phyloP scores from a whole-genome alignment of 495 filamentous ascomycete species.

The Talaromyces thailandensis region DNA sequence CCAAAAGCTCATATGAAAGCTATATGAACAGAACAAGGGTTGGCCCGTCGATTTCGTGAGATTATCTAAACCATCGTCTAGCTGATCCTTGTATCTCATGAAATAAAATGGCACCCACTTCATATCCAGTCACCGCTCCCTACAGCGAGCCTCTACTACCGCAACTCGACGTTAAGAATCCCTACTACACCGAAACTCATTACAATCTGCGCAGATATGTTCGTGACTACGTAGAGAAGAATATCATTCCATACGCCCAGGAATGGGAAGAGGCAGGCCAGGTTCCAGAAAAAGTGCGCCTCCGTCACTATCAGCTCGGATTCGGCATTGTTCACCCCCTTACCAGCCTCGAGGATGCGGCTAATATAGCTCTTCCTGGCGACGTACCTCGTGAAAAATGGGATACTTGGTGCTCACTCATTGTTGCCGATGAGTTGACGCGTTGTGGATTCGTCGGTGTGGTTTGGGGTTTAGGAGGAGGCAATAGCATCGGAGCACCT shows the following conservation, averaged over 20 bases:
- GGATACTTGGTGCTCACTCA: constrained; percentile 42
- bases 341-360: constrained; percentile 26
- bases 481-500: constrained; percentile 45
- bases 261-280: constrained; percentile 41
- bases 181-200: constrained; percentile 41
- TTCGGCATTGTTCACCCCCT: constrained; percentile 27
- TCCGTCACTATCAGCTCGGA: constrained; percentile 30
- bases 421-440: constrained; percentile 36
- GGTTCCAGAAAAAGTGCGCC: constrained; percentile 28
- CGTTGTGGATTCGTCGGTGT: constrained; percentile 35
- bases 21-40: neutral
- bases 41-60: neutral
- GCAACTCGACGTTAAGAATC: constrained; percentile 28
- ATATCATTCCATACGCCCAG: constrained; percentile 32
- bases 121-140: constrained; percentile 22
- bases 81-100: neutral
- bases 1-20: neutral
- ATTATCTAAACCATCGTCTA: neutral
- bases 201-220: constrained; percentile 34
- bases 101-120: neutral
- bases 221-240: constrained; percentile 35
- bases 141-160: constrained; percentile 33
- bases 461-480: constrained; percentile 41
- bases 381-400: constrained; percentile 33
- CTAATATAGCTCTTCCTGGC: constrained; percentile 25